phyloP scores from a whole-genome alignment of 129 eudicot species.

The Helichrysum umbraculigerum region DNA sequence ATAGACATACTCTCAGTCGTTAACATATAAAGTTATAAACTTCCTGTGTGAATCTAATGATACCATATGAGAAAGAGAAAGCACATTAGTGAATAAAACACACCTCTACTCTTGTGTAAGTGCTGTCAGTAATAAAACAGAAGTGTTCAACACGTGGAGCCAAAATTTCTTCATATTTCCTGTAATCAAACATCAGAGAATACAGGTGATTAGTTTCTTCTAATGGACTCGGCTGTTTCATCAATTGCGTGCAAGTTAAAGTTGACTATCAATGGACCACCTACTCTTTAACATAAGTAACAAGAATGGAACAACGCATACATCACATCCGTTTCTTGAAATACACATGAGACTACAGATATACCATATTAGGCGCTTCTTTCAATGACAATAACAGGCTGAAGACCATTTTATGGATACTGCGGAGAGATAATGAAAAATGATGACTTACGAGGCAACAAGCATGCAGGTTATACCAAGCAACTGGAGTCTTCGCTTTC shows the following conservation, averaged over 20 bases:
- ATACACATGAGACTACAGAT: background rate
- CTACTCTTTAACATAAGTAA: background rate
- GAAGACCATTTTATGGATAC: background rate
- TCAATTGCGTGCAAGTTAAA: constrained; percentile 11
- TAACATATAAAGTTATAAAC: background rate
- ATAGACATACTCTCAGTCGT: constrained; percentile 21
- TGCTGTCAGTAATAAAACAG: constrained; percentile 86
- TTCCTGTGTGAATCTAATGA: background rate
- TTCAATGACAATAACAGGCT: background rate
- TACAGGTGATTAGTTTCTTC: constrained; percentile 22
- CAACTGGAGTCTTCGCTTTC: constrained; percentile 74
- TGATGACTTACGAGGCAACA: constrained; percentile 80
- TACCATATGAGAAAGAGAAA: background rate
- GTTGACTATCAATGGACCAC: background rate
- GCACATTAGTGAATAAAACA: constrained; percentile 5
- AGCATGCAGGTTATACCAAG: constrained; percentile 98
- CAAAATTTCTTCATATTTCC: constrained; percentile 89
- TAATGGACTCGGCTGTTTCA: constrained; percentile 1
- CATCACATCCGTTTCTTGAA: background rate
- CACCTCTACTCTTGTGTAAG: constrained; percentile 85
- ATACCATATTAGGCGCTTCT: background rate
- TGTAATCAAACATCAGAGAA: constrained; percentile 31
- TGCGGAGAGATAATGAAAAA: background rate
- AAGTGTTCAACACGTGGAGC: constrained; percentile 87
- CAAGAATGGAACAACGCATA: background rate